These are phyloP conservation scores for Suillus ampliporus DNA, from an alignment of 768 basidiomycete species.

Conservation along the genomic window DNA sequence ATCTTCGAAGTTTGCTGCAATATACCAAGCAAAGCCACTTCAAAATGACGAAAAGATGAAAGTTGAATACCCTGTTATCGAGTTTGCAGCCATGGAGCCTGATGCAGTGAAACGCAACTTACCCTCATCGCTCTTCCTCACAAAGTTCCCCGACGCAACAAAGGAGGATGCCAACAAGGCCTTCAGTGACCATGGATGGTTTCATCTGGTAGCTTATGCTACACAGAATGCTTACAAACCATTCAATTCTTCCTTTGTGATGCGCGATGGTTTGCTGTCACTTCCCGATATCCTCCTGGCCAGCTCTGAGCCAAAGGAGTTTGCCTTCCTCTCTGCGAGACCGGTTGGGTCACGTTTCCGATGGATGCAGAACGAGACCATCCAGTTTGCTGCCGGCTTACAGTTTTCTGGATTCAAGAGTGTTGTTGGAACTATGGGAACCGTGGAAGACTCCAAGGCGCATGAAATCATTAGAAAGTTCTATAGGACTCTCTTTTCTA, in stretches of 20 bases:
- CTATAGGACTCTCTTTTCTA: constrained; percentile 5
- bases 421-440: constrained; percentile 31
- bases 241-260: constrained; percentile 16
- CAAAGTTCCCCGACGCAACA: constrained; percentile 3
- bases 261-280: constrained; percentile 9
- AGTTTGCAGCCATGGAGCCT: background rate
- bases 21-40: constrained; percentile 11
- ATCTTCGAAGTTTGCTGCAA: constrained; percentile 8
- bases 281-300: constrained; percentile 11
- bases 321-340: constrained; percentile 26
- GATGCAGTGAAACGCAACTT: background rate
- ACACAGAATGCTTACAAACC: constrained; percentile 14
- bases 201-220: constrained; percentile 29
- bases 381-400: constrained; percentile 32
- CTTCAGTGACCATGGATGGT: constrained; percentile 17
- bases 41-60: background rate
- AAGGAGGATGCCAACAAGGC: background rate
- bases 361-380: constrained; percentile 21
- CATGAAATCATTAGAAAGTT: background rate
- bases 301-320: constrained; percentile 8
- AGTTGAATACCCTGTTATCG: background rate
- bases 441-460: constrained; percentile 7
- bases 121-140: background rate
- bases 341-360: constrained; percentile 2
- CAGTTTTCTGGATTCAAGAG: constrained; percentile 28